Evolutionary conservation across 2,329 filamentous ascomycete species (phyloP).

Genomic region (Cladorrhinum sp.): DNA sequence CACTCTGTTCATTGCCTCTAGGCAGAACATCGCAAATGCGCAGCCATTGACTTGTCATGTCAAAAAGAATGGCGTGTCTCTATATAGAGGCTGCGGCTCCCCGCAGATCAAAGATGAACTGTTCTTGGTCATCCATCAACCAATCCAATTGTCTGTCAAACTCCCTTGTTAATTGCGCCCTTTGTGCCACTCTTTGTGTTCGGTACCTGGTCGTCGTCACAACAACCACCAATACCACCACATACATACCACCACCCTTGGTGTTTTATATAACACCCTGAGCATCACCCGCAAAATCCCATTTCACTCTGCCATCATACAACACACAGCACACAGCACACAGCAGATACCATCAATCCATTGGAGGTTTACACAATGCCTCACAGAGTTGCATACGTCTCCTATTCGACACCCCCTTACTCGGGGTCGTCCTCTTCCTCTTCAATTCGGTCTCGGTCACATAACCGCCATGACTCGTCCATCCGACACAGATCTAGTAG

Average conservation of each 20-base stretch:
- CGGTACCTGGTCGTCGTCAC: conserved; percentile 2
- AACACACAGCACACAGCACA: background rate
- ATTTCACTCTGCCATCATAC: background rate
- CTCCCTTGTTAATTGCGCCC: background rate
- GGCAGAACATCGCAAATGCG: conserved; percentile 3
- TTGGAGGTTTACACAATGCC: conserved; percentile 17
- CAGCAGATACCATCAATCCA: background rate
- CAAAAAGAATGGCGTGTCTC: background rate
- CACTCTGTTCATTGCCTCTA: conserved; percentile 2
- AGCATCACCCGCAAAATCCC: too few species aligned
- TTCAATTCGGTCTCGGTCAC: conserved; percentile 5
- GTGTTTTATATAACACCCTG: background rate
- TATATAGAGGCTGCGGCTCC: conserved; percentile 5
- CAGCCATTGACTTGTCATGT: background rate
- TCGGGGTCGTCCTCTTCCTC: conserved; percentile 1
- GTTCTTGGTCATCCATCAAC: background rate
- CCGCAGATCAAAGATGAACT: conserved; percentile 2
- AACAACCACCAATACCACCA: background rate
- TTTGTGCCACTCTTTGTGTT: background rate
- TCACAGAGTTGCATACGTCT: conserved; percentile 7
- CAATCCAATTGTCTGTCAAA: background rate
- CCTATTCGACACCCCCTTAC: background rate
- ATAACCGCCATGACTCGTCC: background rate
- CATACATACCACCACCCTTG: background rate
- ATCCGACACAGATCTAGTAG: background rate